Evolutionary conservation across 331 rosid species (phyloP), one percentile per base, ranked within the genome.

Genomic region (Telfairia occidentalis): DNA sequence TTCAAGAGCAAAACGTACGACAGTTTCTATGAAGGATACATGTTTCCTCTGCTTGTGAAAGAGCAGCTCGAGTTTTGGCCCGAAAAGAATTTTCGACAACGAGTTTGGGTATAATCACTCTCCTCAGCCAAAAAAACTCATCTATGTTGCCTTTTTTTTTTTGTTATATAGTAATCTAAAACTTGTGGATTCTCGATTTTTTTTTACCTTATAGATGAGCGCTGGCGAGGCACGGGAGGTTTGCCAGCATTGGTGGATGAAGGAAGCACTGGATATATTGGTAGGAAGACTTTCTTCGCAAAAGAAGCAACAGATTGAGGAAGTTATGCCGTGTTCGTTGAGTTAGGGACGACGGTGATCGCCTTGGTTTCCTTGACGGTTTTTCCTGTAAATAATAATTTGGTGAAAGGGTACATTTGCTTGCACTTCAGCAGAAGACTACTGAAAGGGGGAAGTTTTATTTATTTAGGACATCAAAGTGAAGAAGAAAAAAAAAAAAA

Each of bases 221-320:
- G 97, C 85, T 12, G 10, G 12, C 0, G 96, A 90, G 73, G 98
- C 98, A 24, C 87, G 88, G 65, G 92, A 90, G 60, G 94, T 81
- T 42, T 93, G 98, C 80, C 89, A 84, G 76, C 97, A 90, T 83
- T 79, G 86, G 96, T 93, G 98, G 98, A 93, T 93, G 98, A 93
- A 89, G 79, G 97, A 93, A 43, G 98, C 98, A 11, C 73, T 93
- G 9, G 98, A 93, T 35, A 75, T 78, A 78, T 71, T 93, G 48
- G 92, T 88, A 28, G 81, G 60, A 58, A 90, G 92, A 16, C 85
- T 90, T 9, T 45, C 57, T 3, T 52, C 87, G 59, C 84, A 74
- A 78, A 77, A 40, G 23, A 79, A 75, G 24, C 76, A 46, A 48
- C 76, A 71, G 38, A 71, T 71, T 2, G 76, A 71, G 29, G 72